A percentile compares a stretch with the other conserved stretches of the same genome.
Evolutionary conservation across 331 rosid genomes (phyloP).

Genomic region (Telfairia occidentalis): DNA sequence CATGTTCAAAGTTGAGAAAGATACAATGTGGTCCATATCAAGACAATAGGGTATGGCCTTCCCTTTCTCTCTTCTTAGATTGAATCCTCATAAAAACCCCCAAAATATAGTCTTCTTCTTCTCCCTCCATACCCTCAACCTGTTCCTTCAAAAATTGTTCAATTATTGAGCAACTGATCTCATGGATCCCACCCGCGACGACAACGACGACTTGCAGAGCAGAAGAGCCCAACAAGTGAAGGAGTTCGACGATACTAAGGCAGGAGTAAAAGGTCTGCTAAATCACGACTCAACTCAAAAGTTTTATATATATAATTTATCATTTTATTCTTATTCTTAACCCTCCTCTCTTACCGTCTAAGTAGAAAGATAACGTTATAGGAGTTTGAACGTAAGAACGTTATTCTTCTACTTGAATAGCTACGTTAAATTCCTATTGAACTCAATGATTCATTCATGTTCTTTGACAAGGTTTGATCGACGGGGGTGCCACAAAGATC

Average conservation of each 20-base stretch:
- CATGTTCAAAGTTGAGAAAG: not conserved
- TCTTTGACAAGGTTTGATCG: conserved; percentile 33
- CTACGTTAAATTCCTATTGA: too few relatives aligned
- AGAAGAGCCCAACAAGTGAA: conserved; percentile 44
- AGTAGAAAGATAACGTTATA: too few relatives aligned
- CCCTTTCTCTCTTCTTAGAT: not conserved
- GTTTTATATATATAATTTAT: too few relatives aligned
- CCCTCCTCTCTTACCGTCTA: too few relatives aligned
- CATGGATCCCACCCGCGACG: not conserved
- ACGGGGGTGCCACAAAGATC: conserved; percentile 43
- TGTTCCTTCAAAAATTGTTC: not conserved
- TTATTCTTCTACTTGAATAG: too few relatives aligned
- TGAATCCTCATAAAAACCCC: not conserved
- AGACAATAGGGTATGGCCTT: not conserved
- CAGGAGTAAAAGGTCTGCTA: conserved; percentile 55
- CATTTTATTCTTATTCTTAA: too few relatives aligned
- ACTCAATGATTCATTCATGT: too few relatives aligned
- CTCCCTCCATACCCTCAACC: too few relatives aligned
- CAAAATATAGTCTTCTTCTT: too few relatives aligned
- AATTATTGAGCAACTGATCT: not conserved
- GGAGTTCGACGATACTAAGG: conserved; percentile 58
- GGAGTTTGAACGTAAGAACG: too few relatives aligned
- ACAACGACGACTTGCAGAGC: not conserved
- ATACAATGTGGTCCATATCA: not conserved
- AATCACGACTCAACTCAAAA: not conserved